Base-by-base conservation (phyloP, 345 rosid genomes). In the Reutealis trisperma region DNA sequence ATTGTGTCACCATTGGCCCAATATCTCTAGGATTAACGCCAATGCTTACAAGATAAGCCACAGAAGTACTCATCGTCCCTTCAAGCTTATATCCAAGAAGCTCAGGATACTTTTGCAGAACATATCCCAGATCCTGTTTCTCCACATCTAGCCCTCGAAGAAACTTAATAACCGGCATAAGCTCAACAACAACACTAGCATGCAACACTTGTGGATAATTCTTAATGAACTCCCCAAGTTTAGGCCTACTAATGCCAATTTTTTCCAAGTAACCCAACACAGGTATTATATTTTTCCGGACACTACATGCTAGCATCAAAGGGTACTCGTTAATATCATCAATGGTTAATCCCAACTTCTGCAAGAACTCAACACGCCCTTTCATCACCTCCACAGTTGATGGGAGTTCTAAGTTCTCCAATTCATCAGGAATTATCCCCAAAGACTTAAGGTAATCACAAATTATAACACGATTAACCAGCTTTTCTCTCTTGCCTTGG, bases 1-100 rank as follows among this genome's bases (percentile, higher is more conserved):
- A 93, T 51, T 95, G 97, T 11, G 97, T 90, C 82, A 91, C 94
- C 98, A 91, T 90, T 11, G 99, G 98, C 78, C 99, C 98, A 51
- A 93, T 90, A 71, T 95, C 99, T 70, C 99, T 87, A 52, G 96
- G 98, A 79, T 83, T 84, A 75, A 95, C 98, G 82, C 99, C 98
- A 10, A 91, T 93, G 67, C 98, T 93, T 21, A 93, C 93, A 74
- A 93, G 89, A 88, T 91, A 95, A 37, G 96, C 97, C 41, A 95
- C 99, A 1, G 98, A 91, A 9, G 97, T 93, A 66, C 97, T 95
- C 92, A 91, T 88, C 0, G 97, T 95, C 42, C 99, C 97, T 86
- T 95, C 99, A 8, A 91, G 92, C 86, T 95, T 95, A 83, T 91
- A 95, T 82, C 99, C 99, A 25, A 95, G 77, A 21, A 95, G 85